Evolutionary conservation across 345 rosid species (phyloP), one percentile per base, ranked within the genome.

Genomic region (Reutealis trisperma): DNA sequence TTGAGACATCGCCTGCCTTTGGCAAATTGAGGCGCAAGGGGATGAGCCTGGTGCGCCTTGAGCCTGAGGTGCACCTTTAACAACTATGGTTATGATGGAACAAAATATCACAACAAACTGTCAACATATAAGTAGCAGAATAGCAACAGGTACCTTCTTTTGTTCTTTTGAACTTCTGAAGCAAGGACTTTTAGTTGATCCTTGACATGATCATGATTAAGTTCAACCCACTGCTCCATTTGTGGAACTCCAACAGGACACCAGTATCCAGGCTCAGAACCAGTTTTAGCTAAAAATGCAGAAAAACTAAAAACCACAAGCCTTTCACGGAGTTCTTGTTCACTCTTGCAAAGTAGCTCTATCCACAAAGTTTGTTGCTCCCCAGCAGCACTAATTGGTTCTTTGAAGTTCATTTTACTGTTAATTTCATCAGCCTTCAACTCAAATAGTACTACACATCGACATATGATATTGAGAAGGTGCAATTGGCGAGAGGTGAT

Each of bases 281-380:
- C 42, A 51, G 27, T 51, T 75, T 82, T 24, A 44, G 75, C 79
- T 22, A 81, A 70, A 72, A 81, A 81, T 71, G 97, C 87, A 71
- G 88, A 83, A 76, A 92, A 84, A 75, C 87, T 85, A 75, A 91
- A 79, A 77, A 87, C 82, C 77, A 93, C 84, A 70, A 93, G 88
- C 79, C 97, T 90, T 80, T 87, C 89, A 2, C 90, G 92, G n/a
- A 96, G 94, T 85, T 96, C 95, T 77, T 72, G 85, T 87, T 96
- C 99, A 70, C 92, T 87, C 67, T 88, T 89, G 37, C 75, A 79
- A 63, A 91, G 89, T 57, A 93, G 79, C 73, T 83, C 85, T 79
- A 89, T 80, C 97, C 99, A 91, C 24, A 77, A 57, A 22, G 59
- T 55, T 27, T 83, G 60, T 61, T 81, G 88, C 86, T 80, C 84